Percentiles rank a stretch among this genome's conserved stretches.
phyloP scores from a whole-genome alignment of 371 early-diverging fungal genomes.

The Polyrhizophydium stewartii region DNA sequence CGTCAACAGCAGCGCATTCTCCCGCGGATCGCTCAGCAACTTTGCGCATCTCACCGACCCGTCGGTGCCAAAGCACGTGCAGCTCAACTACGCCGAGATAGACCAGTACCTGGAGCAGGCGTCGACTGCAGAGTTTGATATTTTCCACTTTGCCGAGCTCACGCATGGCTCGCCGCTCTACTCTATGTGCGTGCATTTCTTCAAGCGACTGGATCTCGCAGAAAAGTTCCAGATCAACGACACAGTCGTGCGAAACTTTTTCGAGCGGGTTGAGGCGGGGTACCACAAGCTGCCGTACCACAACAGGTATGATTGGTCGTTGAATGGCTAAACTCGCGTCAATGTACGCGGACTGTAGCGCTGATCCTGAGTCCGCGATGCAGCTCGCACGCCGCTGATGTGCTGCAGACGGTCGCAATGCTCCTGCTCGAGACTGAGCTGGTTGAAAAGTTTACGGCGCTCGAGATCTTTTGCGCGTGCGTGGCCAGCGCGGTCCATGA shows the following conservation, averaged over 20 bases:
- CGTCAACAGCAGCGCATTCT: too few species aligned
- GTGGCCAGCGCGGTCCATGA: slow-evolving; percentile 52
- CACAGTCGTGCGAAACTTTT: slow-evolving; percentile 21
- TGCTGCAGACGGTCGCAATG: slow-evolving; percentile 42
- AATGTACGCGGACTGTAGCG: too few species aligned
- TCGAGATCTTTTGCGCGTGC: slow-evolving; percentile 40
- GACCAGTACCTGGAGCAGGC: slow-evolving; percentile 21
- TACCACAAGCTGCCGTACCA: slow-evolving; percentile 46
- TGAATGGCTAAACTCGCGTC: neutral
- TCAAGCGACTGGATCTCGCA: slow-evolving; percentile 34
- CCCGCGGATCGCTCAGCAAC: too few species aligned
- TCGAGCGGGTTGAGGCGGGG: slow-evolving; percentile 27
- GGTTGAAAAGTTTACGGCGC: slow-evolving; percentile 33
- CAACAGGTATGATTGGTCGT: slow-evolving; percentile 28
- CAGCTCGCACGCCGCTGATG: slow-evolving; percentile 50
- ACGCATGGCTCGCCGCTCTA: slow-evolving; percentile 39
- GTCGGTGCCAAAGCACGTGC: too few species aligned
- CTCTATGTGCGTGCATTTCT: slow-evolving; percentile 31
- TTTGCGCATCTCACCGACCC: too few species aligned
- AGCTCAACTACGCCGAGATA: slow-evolving; percentile 24
- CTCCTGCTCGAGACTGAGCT: slow-evolving; percentile 34
- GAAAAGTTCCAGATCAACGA: slow-evolving; percentile 32
- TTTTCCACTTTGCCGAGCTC: slow-evolving; percentile 35
- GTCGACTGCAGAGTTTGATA: slow-evolving; percentile 39
- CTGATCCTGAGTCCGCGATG: neutral